Base-by-base conservation (phyloP, 257 asterid genomes). In the Nicotiana undulata region DNA sequence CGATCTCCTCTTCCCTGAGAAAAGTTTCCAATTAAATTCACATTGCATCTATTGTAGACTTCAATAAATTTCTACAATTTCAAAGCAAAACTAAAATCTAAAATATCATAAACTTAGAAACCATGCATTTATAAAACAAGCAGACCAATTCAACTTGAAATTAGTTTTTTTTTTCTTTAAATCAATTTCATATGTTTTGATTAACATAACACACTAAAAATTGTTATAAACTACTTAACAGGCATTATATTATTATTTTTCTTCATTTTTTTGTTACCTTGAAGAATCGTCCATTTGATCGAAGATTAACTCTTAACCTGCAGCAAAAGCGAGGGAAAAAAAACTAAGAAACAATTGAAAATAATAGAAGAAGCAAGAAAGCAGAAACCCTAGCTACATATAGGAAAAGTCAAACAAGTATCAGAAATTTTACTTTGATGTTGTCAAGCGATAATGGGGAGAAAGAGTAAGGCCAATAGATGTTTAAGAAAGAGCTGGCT, bases 1-100 rank as follows among this genome's bases (percentile, higher is more conserved):
- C 52, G 51, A 86, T 85, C 5, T 59, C 84, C 80, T 89, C 96
- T 37, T 89, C 96, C 89, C 97, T 93, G 88, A 46, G 79, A 18
- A 75, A 28, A 81, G 9, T 64, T 79, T 63, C 32, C 52, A n/a
- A 2, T 63, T 11, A 68, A n/a, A 68, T 20, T 68, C 77, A 20
- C 31, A 68, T 40, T 68, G 32, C 58, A 20, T 68, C 22, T 40
- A 11, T 18, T 68, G 40, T 37, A 68, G 44, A 37, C 6, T 52
- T 74, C 55, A 37, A 37, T 20, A 70, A 46, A 72, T 22, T 46
- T 6, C 37, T 20, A 40, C 2, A 40, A 4, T 3, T 40, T 68
- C 34, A 40, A 20, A 46, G 37, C 34, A 6, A 72, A 46, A 46
- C 60, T 40, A 72, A 72, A 70, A 22, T 70, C 37, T 70, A 44